These are phyloP conservation scores for Termitomyces sp. DNA, from an alignment of 768 basidiomycete species.

Conservation along the genomic window DNA sequence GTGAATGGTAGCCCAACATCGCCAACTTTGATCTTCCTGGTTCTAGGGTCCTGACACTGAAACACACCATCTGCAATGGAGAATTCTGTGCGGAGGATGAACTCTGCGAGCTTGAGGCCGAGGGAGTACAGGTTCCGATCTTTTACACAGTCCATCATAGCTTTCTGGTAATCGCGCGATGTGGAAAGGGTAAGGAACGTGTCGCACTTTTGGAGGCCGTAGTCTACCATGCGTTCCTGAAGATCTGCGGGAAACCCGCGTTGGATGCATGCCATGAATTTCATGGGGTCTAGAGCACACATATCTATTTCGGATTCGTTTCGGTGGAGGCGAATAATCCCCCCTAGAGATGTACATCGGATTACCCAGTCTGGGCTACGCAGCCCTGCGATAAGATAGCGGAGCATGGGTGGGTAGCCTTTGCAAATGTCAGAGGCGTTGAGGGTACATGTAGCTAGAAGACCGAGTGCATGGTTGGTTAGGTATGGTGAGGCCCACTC, in stretches of 20 bases:
- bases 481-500: constrained; percentile 38
- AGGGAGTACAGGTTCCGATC: constrained; percentile 49
- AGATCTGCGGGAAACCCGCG: constrained; percentile 45
- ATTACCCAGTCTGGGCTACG: too few relatives aligned
- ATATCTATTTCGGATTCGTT: constrained; percentile 41
- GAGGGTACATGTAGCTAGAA: constrained; percentile 40
- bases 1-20: constrained; percentile 57
- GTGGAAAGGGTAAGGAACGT: constrained; percentile 38
- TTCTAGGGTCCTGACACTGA: constrained; percentile 37
- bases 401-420: constrained; percentile 35
- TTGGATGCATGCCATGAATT: constrained; percentile 38
- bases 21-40: constrained; percentile 36
- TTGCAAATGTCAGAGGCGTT: constrained; percentile 44
- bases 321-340: constrained; percentile 47
- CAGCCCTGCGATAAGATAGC: too few relatives aligned
- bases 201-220: constrained; percentile 48
- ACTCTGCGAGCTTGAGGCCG: constrained; percentile 43
- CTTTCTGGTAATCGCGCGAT: constrained; percentile 42
- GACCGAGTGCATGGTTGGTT: constrained; percentile 49
- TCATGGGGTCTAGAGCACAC: constrained; percentile 44
- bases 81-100: constrained; percentile 59
- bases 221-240: constrained; percentile 40
- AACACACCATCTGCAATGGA: constrained; percentile 57
- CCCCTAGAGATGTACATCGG: constrained; percentile 50
- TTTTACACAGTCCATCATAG: constrained; percentile 47